Conservation (phyloP, 129 eudicot species). For the Artemisia annua region DNA sequence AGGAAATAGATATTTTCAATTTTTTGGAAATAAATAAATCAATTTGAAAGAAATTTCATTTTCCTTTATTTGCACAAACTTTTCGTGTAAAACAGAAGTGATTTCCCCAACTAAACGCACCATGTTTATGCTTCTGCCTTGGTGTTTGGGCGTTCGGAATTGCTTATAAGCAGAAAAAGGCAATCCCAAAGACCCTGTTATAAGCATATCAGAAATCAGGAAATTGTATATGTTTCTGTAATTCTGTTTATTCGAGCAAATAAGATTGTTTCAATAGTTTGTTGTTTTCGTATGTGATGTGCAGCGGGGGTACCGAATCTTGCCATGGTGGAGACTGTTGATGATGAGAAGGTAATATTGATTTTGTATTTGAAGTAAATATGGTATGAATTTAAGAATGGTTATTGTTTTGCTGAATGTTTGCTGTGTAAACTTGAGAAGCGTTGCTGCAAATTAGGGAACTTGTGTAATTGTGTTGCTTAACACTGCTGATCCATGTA, state of each 20-base stretch:
- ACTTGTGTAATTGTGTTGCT: conserved; percentile 8
- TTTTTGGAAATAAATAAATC: too few species aligned
- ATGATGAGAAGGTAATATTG: conserved; percentile 73
- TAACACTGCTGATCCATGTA: background rate
- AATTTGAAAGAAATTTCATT: too few species aligned
- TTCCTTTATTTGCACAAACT: too few species aligned
- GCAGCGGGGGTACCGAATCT: conserved; percentile 91
- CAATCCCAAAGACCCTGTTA: too few species aligned
- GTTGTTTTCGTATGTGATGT: conserved; percentile 16
- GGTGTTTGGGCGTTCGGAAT: too few species aligned
- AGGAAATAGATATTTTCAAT: too few species aligned
- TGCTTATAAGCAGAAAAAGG: too few species aligned
- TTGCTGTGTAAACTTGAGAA: background rate
- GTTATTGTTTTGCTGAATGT: background rate
- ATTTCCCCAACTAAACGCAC: too few species aligned
- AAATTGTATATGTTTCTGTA: background rate
- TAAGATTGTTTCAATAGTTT: conserved; percentile 16
- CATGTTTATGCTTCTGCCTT: too few species aligned
- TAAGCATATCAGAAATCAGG: background rate
- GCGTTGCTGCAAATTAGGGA: conserved; percentile 22
- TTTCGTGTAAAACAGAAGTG: too few species aligned
- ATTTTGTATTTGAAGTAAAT: background rate
- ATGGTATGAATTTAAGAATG: background rate
- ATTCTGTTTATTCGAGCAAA: background rate
- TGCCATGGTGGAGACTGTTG: conserved; percentile 91